A percentile compares a stretch with the other conserved stretches of the same genome.
Evolutionary conservation across 768 basidiomycete genomes (phyloP).

Genomic region (Phanerodontia chrysosporium): DNA sequence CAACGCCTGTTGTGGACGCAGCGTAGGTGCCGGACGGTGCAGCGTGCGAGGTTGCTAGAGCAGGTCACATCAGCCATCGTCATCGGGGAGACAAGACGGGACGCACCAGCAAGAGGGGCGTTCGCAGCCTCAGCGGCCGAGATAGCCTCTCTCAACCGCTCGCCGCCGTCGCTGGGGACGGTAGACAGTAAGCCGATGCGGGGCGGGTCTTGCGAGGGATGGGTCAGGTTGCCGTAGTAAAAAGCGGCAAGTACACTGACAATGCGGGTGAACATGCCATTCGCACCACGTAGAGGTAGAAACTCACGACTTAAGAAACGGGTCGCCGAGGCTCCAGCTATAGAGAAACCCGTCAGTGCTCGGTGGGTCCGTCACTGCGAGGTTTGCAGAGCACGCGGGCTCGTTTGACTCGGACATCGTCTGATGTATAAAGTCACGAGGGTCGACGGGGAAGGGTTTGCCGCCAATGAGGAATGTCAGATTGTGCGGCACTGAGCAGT

Average conservation of each 20-base stretch:
- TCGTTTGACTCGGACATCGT: conserved; percentile 32
- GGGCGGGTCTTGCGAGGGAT: conserved; percentile 65
- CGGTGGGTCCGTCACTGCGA: conserved; percentile 64
- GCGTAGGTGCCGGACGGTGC: conserved; percentile 35
- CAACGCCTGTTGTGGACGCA: conserved; percentile 11
- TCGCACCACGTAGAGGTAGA: too few species aligned
- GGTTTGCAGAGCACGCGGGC: conserved; percentile 44
- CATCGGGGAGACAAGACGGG: neutral
- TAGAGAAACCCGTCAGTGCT: conserved; percentile 51
- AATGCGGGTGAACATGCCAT: conserved; percentile 1
- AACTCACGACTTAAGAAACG: conserved; percentile 70
- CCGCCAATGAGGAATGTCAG: conserved; percentile 69
- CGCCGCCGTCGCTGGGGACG: conserved; percentile 51
- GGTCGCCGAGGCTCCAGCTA: conserved; percentile 75
- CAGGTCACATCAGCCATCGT: neutral
- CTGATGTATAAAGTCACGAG: conserved; percentile 61
- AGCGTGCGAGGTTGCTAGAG: conserved; percentile 34
- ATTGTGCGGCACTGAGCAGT: conserved; percentile 58
- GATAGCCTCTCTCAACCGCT: conserved; percentile 33
- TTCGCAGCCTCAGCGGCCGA: conserved; percentile 24
- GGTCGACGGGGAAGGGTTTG: conserved; percentile 66
- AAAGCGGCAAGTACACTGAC: conserved; percentile 56
- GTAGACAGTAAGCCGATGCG: conserved; percentile 71
- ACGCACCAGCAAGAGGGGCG: conserved; percentile 30
- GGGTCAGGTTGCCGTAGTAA: conserved; percentile 67